Conservation (phyloP, 2,329 filamentous ascomycete genomes). For the Decorospora gaudefroyi region DNA sequence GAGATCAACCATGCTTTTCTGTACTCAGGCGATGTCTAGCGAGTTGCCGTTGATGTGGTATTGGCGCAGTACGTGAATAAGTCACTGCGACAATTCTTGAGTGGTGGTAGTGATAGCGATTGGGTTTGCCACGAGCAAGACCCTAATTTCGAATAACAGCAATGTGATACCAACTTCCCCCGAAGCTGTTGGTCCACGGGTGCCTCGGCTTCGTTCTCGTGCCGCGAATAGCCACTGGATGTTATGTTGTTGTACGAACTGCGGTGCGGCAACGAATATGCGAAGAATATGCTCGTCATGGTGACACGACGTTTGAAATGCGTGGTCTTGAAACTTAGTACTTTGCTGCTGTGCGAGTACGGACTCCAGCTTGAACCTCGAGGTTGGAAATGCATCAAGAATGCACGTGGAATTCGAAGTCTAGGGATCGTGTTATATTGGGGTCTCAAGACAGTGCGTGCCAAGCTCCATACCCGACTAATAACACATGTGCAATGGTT, state of each 20-base stretch:
- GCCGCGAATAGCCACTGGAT: not conserved
- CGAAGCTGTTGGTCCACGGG: not conserved
- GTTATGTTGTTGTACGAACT: not conserved
- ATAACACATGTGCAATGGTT: too few relatives aligned
- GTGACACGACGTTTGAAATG: conserved; percentile 16
- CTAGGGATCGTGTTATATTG: too few relatives aligned
- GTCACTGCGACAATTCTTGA: conserved; percentile 3
- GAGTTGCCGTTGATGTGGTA: not conserved
- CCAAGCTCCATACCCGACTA: too few relatives aligned
- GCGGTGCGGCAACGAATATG: too few relatives aligned
- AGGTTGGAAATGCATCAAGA: not conserved
- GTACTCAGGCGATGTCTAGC: conserved; percentile 6
- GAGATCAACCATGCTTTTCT: not conserved
- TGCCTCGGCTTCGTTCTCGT: conserved; percentile 1
- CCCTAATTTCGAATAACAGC: conserved; percentile 6
- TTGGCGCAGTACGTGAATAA: conserved; percentile 4
- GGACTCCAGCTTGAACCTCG: not conserved
- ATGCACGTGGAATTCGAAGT: not conserved
- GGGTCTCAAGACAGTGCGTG: too few relatives aligned
- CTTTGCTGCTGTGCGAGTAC: conserved; percentile 6
- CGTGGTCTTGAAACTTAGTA: conserved; percentile 5
- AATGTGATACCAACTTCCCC: conserved; percentile 11
- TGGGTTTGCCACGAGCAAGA: conserved; percentile 1
- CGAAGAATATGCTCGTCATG: conserved; percentile 14
- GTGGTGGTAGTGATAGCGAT: conserved; percentile 1